Base-by-base conservation (phyloP, 108 stramenopile genomes). In the Discostella pseudostelligera region DNA sequence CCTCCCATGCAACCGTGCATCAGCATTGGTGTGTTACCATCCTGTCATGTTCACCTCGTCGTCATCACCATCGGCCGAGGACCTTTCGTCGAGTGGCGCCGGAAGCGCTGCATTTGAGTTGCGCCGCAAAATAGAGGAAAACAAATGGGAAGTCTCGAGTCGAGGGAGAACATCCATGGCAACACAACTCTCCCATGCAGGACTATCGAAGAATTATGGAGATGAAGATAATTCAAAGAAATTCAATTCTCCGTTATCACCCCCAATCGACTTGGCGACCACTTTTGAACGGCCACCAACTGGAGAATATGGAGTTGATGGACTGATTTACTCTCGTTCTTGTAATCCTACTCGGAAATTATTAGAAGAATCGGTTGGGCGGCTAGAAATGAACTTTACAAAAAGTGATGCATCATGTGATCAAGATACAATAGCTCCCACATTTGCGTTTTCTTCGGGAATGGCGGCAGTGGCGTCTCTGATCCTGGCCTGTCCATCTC, bases 361-460 rank as follows among this genome's bases (percentile, higher is more conserved):
- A 39, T 55, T 94, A 29, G 88, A 94, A 55, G 74, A 81, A 26
- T 62, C 80, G 0, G 56, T 90, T 11, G 79, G 74, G 20, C 29
- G 62, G 29, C 56, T 94, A 36, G 93, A 94, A 76, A 79, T 54
- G 66, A 63, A 5, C 32, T 32, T 32, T 32, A 32, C 32, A 4
- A 5, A 32, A 4, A 32, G 32, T 32, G 32, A 32, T 32, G 32
- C 5, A 32, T 32, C 32, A 32, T 4, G 32, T 32, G n/a, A n/a
- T n/a, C n/a, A 17, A 62, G n/a, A 19, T n/a, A 19, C 24, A 32
- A 62, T 35, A 9, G 65, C 76, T 19, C 65, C 69, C 25, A 60
- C 86, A 9, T 88, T 49, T 68, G 89, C 94, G 0, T 96, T 93
- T 79, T 80, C 92, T 0, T 94, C 93, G 13, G 96, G 96, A 11